Percentiles rank a stretch among this genome's conserved stretches.
Evolutionary conservation across 441 rosid species (phyloP).

Genomic region (Gossypium laxum): DNA sequence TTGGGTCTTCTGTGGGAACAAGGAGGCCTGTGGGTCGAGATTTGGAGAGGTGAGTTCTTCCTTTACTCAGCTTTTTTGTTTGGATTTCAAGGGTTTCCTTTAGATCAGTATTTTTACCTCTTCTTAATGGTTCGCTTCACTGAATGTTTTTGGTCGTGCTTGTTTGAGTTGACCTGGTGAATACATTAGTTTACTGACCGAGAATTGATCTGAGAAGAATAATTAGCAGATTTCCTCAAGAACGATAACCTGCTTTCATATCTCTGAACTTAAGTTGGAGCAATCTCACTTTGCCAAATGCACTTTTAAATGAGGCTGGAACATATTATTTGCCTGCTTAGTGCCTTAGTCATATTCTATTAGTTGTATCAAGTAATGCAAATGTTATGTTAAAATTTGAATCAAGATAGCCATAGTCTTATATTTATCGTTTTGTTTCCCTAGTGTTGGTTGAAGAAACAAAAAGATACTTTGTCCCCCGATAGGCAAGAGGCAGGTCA

Average conservation of each 20-base stretch:
- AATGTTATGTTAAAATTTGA: neutral
- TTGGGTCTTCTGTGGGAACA: constrained; percentile 80
- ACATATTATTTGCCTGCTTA: neutral
- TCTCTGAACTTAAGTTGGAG: no score
- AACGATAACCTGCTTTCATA: neutral
- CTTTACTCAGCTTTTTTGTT: neutral
- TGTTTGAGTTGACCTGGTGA: neutral
- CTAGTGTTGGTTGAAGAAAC: constrained; percentile 97
- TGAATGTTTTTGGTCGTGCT: no score
- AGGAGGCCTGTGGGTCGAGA: constrained; percentile 62
- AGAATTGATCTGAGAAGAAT: neutral
- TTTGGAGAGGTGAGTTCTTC: constrained; percentile 71
- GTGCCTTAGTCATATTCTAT: neutral
- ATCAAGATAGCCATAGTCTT: neutral
- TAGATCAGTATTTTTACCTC: neutral
- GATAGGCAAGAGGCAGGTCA: constrained; percentile 51
- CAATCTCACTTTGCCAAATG: neutral
- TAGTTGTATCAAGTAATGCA: neutral
- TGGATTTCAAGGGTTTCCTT: neutral
- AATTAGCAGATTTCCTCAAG: neutral
- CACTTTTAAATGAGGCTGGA: neutral
- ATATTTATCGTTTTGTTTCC: neutral
- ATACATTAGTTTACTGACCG: no score
- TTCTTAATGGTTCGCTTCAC: no score
- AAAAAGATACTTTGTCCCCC: constrained; percentile 56